A percentile compares a stretch with the other conserved stretches of the same genome.
Conservation (phyloP, 2,329 filamentous ascomycete species). For the Nemania sp. region DNA sequence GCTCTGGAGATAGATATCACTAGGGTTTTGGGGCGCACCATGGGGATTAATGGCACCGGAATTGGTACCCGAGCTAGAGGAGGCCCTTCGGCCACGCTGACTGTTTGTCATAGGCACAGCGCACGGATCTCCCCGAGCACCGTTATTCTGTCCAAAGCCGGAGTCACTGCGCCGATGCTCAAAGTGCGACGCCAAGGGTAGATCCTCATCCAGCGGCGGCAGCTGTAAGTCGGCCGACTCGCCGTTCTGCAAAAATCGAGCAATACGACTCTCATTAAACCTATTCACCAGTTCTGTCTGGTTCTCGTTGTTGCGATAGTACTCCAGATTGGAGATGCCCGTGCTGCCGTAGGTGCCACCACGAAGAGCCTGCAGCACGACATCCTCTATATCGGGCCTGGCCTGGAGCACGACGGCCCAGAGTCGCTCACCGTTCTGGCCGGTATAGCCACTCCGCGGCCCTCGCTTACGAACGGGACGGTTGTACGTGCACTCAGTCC, state of each 20-base stretch:
- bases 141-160: conserved; percentile 23
- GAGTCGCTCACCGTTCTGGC: conserved; percentile 41
- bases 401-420: conserved; percentile 41
- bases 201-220: conserved; percentile 31
- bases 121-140: conserved; percentile 20
- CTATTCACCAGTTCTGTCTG: conserved; percentile 39
- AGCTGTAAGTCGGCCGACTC: conserved; percentile 36
- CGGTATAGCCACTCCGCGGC: conserved; percentile 41
- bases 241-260: conserved; percentile 38
- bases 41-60: conserved; percentile 35
- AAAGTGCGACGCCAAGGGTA: conserved; percentile 27
- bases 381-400: conserved; percentile 38
- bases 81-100: conserved; percentile 28
- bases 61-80: conserved; percentile 27
- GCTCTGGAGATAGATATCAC: conserved; percentile 41
- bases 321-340: conserved; percentile 38
- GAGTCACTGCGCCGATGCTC: conserved; percentile 18
- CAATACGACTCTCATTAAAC: conserved; percentile 41
- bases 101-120: conserved; percentile 16
- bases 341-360: conserved; percentile 37
- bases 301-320: conserved; percentile 40
- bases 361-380: conserved; percentile 38
- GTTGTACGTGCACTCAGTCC: conserved; percentile 42
- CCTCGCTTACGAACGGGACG: conserved; percentile 41
- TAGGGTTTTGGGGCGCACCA: conserved; percentile 40